A percentile compares a stretch with the other conserved stretches of the same genome.
Evolutionary conservation across 495 filamentous ascomycete genomes (phyloP).

Genomic region (Sordaria brevicollis): DNA sequence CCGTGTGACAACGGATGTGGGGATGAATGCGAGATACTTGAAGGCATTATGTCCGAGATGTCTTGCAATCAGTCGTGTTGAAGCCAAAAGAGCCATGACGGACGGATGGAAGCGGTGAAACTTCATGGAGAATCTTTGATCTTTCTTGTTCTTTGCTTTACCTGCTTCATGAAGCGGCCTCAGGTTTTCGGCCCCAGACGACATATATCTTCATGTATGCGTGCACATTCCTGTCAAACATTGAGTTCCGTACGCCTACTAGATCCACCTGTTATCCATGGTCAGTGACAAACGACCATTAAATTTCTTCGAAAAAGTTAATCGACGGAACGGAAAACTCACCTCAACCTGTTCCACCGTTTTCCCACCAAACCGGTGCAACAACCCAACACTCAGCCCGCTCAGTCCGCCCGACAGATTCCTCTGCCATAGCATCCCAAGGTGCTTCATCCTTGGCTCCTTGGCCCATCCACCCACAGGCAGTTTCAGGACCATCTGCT

Average conservation of each 20-base stretch:
- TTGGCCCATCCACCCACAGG: conserved; percentile 46
- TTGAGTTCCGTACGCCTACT: conserved; percentile 45
- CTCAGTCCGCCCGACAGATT: conserved; percentile 21
- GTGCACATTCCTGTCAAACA: conserved; percentile 45
- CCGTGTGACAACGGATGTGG: neutral
- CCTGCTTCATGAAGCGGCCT: neutral
- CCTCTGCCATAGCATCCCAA: conserved; percentile 27
- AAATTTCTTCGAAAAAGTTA: neutral
- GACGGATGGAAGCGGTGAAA: neutral
- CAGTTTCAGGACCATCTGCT: conserved; percentile 43
- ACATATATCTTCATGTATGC: conserved; percentile 43
- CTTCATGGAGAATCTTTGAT: neutral
- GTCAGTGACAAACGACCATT: neutral
- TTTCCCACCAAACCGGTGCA: conserved; percentile 26
- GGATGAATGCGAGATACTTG: neutral
- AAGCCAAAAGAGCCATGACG: neutral
- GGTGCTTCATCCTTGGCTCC: conserved; percentile 13
- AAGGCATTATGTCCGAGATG: neutral
- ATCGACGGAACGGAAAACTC: conserved; percentile 1
- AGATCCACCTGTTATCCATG: conserved; percentile 38
- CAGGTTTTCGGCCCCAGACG: conserved; percentile 47
- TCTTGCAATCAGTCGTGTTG: neutral
- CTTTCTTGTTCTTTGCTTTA: neutral
- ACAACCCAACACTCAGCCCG: conserved; percentile 19
- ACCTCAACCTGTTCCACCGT: conserved; percentile 33